Base-by-base conservation (phyloP, 108 stramenopile genomes). In the Nannochloropsis gaditana region DNA sequence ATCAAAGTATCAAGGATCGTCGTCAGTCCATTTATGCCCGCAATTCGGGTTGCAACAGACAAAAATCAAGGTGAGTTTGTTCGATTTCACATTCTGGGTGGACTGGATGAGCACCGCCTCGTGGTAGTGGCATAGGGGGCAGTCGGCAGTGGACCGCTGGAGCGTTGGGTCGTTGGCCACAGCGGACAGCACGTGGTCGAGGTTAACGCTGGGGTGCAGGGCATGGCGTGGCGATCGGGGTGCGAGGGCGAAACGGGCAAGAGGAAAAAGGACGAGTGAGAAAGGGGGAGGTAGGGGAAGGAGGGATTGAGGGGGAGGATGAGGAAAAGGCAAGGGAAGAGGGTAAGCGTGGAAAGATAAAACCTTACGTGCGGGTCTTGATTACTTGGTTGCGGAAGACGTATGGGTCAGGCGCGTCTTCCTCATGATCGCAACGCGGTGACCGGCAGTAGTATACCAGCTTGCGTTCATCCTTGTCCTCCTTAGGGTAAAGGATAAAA, bases 11-110 rank as follows among this genome's bases (percentile, higher is more conserved):
- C 59, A n/a, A 4, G 59, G 19, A 73, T 73, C 59, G 59, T 73
- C 59, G n/a, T 73, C 59, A 15, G 59, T 73, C 59, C 59, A 73
- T 6, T 73, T 73, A 73, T 73, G 15, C 59, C 59, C 59, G n/a
- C 59, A 73, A 73, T 73, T 73, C 59, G 59, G 59, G 59, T 73
- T 73, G 59, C 59, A 73, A 73, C 59, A 73, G 19, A 73, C 59
- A 73, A 73, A 73, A n/a, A 73, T 73, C 4, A 73, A n/a, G 15
- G 59, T 73, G 2, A 73, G n/a, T 73, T 73, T 73, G n/a, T 73
- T 73, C 19, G 19, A n/a, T n/a, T 73, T 73, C 59, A 73, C 59
- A 73, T 73, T 73, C 59, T 73, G 59, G 19, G 59, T 73, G 19
- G 59, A 73, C n/a, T 73, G 59, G n/a, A 73, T 73, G 19, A 73